Base-by-base conservation (phyloP, 2,329 filamentous ascomycete species). In the Alternaria postmessia region DNA sequence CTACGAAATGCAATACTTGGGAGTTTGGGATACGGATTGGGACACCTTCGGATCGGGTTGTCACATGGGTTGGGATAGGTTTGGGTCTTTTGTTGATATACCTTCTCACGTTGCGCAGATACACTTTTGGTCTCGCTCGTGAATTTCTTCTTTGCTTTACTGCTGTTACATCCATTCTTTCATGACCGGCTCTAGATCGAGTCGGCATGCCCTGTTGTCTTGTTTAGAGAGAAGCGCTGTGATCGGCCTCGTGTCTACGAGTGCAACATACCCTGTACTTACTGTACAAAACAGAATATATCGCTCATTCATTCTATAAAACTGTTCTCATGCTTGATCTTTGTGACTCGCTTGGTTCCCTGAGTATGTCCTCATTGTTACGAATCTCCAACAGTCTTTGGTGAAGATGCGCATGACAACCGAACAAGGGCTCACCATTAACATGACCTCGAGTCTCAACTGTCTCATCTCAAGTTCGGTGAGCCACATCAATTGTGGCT, bases 1-100 rank as follows among this genome's bases (percentile, higher is more conserved):
- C 61, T 49, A 57, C 28, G 54, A 63, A 26, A 62, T 55, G 62
- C 68, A 74, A 72, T 51, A 48, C 47, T 59, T 61, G 69, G 69
- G 71, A 73, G 69, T 72, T 71, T 52, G 53, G 46, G 57, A 54
- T 7, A 57, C 24, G 64, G 62, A 58, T 61, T 32, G 57, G 36
- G 43, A 59, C 61, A 61, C 59, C 56, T 38, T 5, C 26, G 56
- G 54, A 54, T 30, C 42, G 54, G 55, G 47, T 56, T 42, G 30
- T 60, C 54, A 65, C 39, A 61, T 38, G 47, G 52, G 34, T 48
- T 43, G 58, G 63, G 54, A 55, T 36, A 51, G 53, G 53, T 38
- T 22, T 57, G 59, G 63, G 56, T 67, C 42, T 62, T 44, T 44
- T 72, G 54, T 68, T 63, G 51, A 66, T 63, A 70, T 61, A 61